Percentiles rank a stretch among this genome's conserved stretches.
phyloP scores from a whole-genome alignment of 352 stramenopile genomes.

The Phytopythium vexans region DNA sequence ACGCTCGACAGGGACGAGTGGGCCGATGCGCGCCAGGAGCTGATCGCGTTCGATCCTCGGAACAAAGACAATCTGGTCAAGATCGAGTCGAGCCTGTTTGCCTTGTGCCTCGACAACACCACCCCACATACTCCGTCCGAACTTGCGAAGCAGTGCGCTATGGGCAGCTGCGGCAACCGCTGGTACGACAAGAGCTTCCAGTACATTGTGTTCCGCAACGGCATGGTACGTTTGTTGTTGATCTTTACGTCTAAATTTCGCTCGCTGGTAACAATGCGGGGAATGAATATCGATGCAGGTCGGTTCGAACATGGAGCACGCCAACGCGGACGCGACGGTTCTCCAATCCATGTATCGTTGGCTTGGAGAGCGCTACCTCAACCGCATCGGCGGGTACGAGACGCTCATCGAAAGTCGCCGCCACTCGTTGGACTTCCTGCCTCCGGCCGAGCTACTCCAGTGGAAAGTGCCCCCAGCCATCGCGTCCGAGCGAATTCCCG shows the following conservation, averaged over 20 bases:
- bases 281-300: conserved; percentile 27
- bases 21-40: conserved; percentile 65
- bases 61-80: conserved; percentile 68
- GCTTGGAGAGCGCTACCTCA: conserved; percentile 60
- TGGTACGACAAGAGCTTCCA: conserved; percentile 98
- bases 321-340: conserved; percentile 94
- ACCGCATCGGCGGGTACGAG: conserved; percentile 52
- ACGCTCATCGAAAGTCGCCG: conserved; percentile 64
- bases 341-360: conserved; percentile 59
- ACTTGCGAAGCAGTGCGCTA: conserved; percentile 54
- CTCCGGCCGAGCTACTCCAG: conserved; percentile 47
- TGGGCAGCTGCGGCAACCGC: conserved; percentile 72
- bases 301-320: conserved; percentile 92
- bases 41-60: conserved; percentile 44
- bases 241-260: neutral
- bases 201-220: conserved; percentile 92
- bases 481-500: conserved; percentile 27
- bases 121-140: conserved; percentile 40
- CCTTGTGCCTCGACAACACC: conserved; percentile 84
- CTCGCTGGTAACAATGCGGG: neutral
- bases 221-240: conserved; percentile 37
- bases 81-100: conserved; percentile 88
- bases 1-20: conserved; percentile 87
- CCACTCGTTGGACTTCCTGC: conserved; percentile 49
- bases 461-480: conserved; percentile 47